These are phyloP conservation scores for Asterophora lycoperdoides DNA, from an alignment of 768 basidiomycete genomes.

Conservation along the genomic window DNA sequence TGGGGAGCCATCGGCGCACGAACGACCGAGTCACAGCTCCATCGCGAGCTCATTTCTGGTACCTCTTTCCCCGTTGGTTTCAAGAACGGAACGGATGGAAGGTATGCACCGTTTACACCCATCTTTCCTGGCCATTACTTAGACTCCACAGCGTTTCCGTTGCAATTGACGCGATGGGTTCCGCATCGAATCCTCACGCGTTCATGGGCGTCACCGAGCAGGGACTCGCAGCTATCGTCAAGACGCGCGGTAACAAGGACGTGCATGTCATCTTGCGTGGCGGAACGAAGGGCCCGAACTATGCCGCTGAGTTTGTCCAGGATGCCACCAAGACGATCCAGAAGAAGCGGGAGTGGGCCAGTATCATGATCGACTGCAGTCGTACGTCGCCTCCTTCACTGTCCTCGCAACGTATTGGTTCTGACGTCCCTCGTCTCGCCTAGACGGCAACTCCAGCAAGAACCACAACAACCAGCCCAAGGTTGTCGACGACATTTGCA, in stretches of 20 bases:
- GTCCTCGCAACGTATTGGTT: neutral
- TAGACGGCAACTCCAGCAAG: conserved; percentile 95
- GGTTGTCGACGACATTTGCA: conserved; percentile 66
- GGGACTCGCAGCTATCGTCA: conserved; percentile 92
- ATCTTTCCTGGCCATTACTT: too few relatives aligned
- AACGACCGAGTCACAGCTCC: conserved; percentile 96
- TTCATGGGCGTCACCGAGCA: conserved; percentile 93
- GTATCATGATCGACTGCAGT: conserved; percentile 86
- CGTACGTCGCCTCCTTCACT: conserved; percentile 41
- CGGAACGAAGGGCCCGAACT: conserved; percentile 90
- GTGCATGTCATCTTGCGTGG: conserved; percentile 97
- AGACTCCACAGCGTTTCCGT: conserved; percentile 69
- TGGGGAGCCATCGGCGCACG: conserved; percentile 98
- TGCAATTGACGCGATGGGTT: conserved; percentile 95
- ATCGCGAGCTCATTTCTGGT: conserved; percentile 93
- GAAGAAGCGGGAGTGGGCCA: conserved; percentile 61
- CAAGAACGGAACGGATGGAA: conserved; percentile 99
- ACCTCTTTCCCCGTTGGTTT: conserved; percentile 98
- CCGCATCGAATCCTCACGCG: conserved; percentile 86
- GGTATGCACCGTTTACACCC: conserved; percentile 38
- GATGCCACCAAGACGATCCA: conserved; percentile 57
- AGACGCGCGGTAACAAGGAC: conserved; percentile 79
- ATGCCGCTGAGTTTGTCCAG: conserved; percentile 63
- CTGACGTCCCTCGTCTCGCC: neutral
- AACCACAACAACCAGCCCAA: conserved; percentile 90